Evolutionary conservation across 805 yeast species (phyloP), one percentile per base, ranked within the genome.

Genomic region (Cyberlindnera euphorbiiphila): DNA sequence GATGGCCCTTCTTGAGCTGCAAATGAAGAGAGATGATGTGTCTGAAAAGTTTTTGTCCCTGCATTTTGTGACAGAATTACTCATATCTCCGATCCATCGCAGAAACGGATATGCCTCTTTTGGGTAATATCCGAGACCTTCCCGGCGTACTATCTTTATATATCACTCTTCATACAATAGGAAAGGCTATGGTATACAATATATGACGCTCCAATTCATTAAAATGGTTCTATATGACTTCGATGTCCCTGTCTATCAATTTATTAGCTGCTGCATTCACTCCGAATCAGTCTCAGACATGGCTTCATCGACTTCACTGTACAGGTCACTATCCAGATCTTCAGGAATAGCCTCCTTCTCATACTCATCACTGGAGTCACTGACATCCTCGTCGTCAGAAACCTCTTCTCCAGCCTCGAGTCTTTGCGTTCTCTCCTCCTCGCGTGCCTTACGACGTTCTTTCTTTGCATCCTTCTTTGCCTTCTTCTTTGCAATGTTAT

Each of bases 401-500:
- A 40, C 52, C 5, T 38, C 49, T 9, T 43, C 58, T n/a, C 51
- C 61, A 6, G 48, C 53, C 25, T 46, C 57, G 6, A 49, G 50
- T 13, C 43, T 49, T 22, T 44, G 53, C 23, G 49, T 51, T 50
- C 67, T 54, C 17, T 57, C 63, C 41, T 56, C 65, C 59, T 73
- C 56, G 67, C 80, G 64, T 50, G 71, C 75, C 64, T 71, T 64
- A 62, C 76, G 72, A 52, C 94, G 76, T 39, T 78, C 77, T 51
- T 80, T 80, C 66, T 83, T 85, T 9, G 78, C 84, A 28, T 75
- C 79, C 56, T 82, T 82, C 54, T 71, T 81, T 34, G 79, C 87
- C 46, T 76, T 75, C 71, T 84, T 89, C 38, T 74, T 76, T 16
- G 78, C 72, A 36, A 89, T 83, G 55, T 88, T 85, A 30, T 72